Base-by-base conservation (phyloP, 2,329 filamentous ascomycete species). In the Cytospora leucostoma region DNA sequence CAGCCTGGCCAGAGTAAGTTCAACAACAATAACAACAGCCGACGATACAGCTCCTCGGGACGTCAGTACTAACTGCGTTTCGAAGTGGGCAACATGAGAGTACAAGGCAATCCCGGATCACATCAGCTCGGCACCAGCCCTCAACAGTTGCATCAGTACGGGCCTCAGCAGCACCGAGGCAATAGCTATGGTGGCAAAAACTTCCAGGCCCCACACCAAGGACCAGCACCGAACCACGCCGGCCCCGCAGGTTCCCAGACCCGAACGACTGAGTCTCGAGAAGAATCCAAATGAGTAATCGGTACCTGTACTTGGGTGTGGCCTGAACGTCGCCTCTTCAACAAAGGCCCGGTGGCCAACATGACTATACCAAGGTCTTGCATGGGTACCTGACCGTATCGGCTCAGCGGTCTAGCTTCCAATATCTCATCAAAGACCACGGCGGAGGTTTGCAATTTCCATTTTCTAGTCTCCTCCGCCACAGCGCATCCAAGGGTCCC, bases 1-100 rank as follows among this genome's bases (percentile, higher is more conserved):
- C 90, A 90, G 68, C 84, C 85, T 67, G 87, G 84, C 70, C 88
- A 90, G 75, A 90, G 90, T 91, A 87, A 84, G 90, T 88, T 71
- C 63, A 58, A 52, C 56, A 55, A 62, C 65, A 61, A 61, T 52
- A 61, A 55, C 51, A 61, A 21, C 59, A 65, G 59, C 54, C 65
- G 67, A 65, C 66, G 67, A 64, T 63, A 66, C 59, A 66, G 65
- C 65, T 66, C 65, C 47, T 62, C 65, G 56, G 65, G 65, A 58
- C 65, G 65, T 56, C 65, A 65, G 54, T 66, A 70, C 75, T 81
- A 76, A 79, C 76, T 74, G 74, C 75, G 73, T 67, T 67, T 66
- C 68, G 64, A 69, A 88, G 84, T 88, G 80, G 83, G 81, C 68
- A 83, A 84, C 65, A 82, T 83, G 70, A 84, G 86, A 70, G 82